Evolutionary conservation across 2,329 filamentous ascomycete species (phyloP), one percentile per base, ranked within the genome.

Genomic region (Daldinia sp.): DNA sequence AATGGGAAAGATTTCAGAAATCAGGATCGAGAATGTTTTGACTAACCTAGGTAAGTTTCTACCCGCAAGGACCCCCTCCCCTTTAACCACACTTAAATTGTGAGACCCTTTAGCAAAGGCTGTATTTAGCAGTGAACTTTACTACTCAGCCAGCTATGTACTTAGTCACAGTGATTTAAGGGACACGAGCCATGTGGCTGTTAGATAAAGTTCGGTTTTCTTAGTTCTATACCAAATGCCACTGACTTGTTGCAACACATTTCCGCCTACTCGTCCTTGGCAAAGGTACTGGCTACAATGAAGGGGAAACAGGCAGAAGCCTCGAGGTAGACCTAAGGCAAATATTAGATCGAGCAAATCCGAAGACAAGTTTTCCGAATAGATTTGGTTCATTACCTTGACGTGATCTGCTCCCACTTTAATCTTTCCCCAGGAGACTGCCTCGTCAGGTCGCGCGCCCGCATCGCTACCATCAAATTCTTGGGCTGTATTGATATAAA

Each of bases 341-440:
- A 65, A 59, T 60, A 55, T 70, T 61, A 73, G 71, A 37, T 13
- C 23, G 13, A 67, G 53, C 54, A 12, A 41, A 20, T 26, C 37
- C 26, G 28, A 37, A 30, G 33, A 60, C 60, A 60, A 13, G 10
- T 46, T 26, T 39, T 12, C 20, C 37, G 12, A 18, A 46, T 13
- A 9, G 57, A 28, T 23, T 54, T 9, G 39, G 33, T 23, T 9
- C 28, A 83, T 73, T 79, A 93, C 93, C 89, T 98, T 99, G 63
- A 98, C 94, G 74, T 90, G 92, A 70, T 96, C 91, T 1, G 92
- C 96, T 59, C 91, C 92, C 46, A 90, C 85, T 81, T 97, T 98
- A 81, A 99, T 98, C 85, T 99, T 99, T 2, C 96, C 96, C 96
- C 96, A 99, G 70, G 94, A 98, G 15, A 99, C 93, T 4, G 96